Evolutionary conservation across 768 basidiomycete species (phyloP), one percentile per base, ranked within the genome.

Genomic region (Lactifluus echinatus): DNA sequence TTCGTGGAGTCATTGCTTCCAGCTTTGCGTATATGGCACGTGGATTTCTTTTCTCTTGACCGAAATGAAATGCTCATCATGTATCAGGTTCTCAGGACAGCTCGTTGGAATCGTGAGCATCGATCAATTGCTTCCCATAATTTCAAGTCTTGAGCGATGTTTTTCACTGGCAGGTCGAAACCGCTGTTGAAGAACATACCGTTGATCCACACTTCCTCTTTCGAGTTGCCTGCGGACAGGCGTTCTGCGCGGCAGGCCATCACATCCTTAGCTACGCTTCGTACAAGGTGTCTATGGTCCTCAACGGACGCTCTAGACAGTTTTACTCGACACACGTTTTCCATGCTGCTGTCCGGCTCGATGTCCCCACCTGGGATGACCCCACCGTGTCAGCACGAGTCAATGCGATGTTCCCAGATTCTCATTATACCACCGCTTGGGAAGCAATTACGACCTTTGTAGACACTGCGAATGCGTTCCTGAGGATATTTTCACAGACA

Each of bases 341-440:
- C 67, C 74, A 73, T 23, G 82, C 84, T 10, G 77, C 84, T 67
- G 81, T 79, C 24, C 79, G 88, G 8, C 76, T 91, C 43, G 88
- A 91, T 66, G 75, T 89, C 2, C 86, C 87, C 3, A 88, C 88
- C 0, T 89, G 80, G 59, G 78, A 84, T 51, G 85, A 89, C 67
- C 75, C 83, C 6, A 76, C 77, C 6, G 73, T 89, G 7, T 81
- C 83, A 60, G 73, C 79, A 23, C 87, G 87, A 61, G 71, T 90
- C 24, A 80, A 85, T 51, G 68, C 78, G 33, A 73, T 77, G 23
- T 71, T 75, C 52, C 67, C 75, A 70, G 71, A 50, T 71, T 61
- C 45, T 69, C 56, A 39, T 26, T 46, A 72, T 7, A 78, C 73
- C 50, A 74, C 84, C 46, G 82, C 83, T 8, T 89, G 84, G 80